Conservation (phyloP, 108 stramenopile genomes). For the Skeletonema potamos region DNA sequence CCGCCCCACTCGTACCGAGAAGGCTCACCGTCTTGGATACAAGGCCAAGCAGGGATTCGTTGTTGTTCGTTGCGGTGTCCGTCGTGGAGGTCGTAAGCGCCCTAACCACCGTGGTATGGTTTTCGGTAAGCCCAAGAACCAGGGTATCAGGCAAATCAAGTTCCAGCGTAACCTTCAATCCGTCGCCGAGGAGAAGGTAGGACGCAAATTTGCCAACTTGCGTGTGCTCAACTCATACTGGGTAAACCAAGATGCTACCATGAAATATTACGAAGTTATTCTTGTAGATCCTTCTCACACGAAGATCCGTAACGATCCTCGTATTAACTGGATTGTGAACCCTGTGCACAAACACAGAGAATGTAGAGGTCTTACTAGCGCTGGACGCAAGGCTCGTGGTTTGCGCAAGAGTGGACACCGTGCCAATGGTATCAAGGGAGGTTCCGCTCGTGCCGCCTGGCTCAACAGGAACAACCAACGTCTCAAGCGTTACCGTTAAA, state of each 20-base stretch:
- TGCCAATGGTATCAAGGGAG: conserved; percentile 97
- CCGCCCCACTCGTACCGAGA: conserved; percentile 98
- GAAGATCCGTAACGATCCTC: conserved; percentile 98
- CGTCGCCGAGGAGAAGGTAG: conserved; percentile 99
- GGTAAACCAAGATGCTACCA: conserved; percentile 99
- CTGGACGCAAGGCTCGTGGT: conserved; percentile 97
- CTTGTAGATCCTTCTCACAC: conserved; percentile 95
- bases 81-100: conserved; percentile 99
- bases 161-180: conserved; percentile 96
- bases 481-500: conserved; percentile 98
- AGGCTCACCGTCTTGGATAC: conserved; percentile 99
- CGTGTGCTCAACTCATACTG: conserved; percentile 99
- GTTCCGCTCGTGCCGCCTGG: conserved; percentile 95
- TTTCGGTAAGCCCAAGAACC: conserved; percentile 99
- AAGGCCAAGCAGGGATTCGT: conserved; percentile 99
- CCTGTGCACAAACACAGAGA: conserved; percentile 99
- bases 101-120: conserved; percentile 99
- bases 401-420: conserved; percentile 99
- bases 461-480: conserved; percentile 92
- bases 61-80: conserved; percentile 97
- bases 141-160: conserved; percentile 99
- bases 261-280: conserved; percentile 99
- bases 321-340: conserved; percentile 99
- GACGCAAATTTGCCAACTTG: conserved; percentile 94
- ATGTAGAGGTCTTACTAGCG: conserved; percentile 97